Conservation (phyloP, 768 basidiomycete species). For the Cantharellus cinnabarinus region DNA sequence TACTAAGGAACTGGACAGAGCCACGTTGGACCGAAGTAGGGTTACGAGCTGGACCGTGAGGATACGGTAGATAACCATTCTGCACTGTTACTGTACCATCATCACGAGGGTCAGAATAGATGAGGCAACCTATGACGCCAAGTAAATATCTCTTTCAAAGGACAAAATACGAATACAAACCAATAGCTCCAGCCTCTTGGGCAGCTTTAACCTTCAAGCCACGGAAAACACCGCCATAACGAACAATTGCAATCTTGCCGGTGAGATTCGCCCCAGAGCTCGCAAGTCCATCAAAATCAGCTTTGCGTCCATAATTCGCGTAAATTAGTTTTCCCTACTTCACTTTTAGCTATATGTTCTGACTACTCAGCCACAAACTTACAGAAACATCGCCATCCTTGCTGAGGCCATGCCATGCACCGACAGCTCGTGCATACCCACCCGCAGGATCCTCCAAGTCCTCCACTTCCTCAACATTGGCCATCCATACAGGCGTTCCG, state of each 20-base stretch:
- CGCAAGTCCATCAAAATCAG: slow-evolving; percentile 49
- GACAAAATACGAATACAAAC: not conserved
- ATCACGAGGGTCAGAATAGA: slow-evolving; percentile 73
- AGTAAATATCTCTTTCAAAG: slow-evolving; percentile 1
- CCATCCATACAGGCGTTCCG: slow-evolving; percentile 38
- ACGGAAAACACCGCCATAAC: slow-evolving; percentile 41
- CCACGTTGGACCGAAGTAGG: slow-evolving; percentile 72
- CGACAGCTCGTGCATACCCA: slow-evolving; percentile 42
- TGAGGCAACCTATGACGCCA: slow-evolving; percentile 27
- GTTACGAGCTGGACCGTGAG: slow-evolving; percentile 74
- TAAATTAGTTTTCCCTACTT: slow-evolving; percentile 40
- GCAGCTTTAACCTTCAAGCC: slow-evolving; percentile 80
- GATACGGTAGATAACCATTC: slow-evolving; percentile 62
- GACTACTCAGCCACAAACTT: slow-evolving; percentile 1
- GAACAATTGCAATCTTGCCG: slow-evolving; percentile 56
- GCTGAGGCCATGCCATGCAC: slow-evolving; percentile 76
- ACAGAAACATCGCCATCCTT: slow-evolving; percentile 45
- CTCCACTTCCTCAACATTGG: slow-evolving; percentile 53
- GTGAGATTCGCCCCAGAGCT: slow-evolving; percentile 46
- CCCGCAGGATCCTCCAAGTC: slow-evolving; percentile 54
- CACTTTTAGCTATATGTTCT: too few relatives aligned
- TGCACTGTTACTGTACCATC: slow-evolving; percentile 58
- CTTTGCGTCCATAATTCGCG: slow-evolving; percentile 59
- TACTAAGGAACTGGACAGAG: slow-evolving; percentile 48
- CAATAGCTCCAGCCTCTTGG: slow-evolving; percentile 61